Percentiles rank a stretch among this genome's conserved stretches.
Conservation (phyloP, 257 asterid species). For the Orobanche coerulescens region DNA sequence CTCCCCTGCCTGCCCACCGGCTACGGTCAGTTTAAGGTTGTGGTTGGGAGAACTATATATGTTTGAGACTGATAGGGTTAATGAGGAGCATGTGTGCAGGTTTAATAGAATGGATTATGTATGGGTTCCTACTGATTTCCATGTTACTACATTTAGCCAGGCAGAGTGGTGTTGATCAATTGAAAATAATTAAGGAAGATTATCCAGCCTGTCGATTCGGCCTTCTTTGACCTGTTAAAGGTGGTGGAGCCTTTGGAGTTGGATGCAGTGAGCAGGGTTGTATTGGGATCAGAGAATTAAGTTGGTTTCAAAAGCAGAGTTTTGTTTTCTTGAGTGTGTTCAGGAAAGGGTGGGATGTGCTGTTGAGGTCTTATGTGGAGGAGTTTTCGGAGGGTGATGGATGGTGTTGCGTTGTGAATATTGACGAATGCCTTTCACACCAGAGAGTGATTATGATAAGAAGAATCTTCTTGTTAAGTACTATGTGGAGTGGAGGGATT, state of each 20-base stretch:
- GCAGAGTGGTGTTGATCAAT: conserved; percentile 67
- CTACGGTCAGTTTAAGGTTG: conserved; percentile 44
- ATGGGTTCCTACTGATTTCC: conserved; percentile 96
- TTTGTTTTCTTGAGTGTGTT: conserved; percentile 72
- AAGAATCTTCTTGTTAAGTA: conserved; percentile 51
- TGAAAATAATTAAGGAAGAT: conserved; percentile 56
- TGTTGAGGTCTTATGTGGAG: conserved; percentile 55
- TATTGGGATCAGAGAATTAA: conserved; percentile 33
- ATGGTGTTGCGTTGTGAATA: conserved; percentile 49
- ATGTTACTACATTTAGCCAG: conserved; percentile 46
- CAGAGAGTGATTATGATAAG: conserved; percentile 50
- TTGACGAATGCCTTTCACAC: conserved; percentile 66
- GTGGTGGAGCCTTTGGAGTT: conserved; percentile 49
- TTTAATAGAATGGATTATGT: conserved; percentile 69
- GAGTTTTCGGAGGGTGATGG: conserved; percentile 50
- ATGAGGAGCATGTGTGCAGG: conserved; percentile 44
- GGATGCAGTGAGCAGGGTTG: conserved; percentile 30
- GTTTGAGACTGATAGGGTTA: conserved; percentile 90
- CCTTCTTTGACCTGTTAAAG: conserved; percentile 52
- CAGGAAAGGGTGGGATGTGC: conserved; percentile 90
- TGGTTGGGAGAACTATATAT: conserved; percentile 81
- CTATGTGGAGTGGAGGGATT: conserved; percentile 49
- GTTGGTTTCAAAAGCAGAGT: conserved; percentile 6
- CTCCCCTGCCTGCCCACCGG: conserved; percentile 60
- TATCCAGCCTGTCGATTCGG: conserved; percentile 73